Conservation (phyloP, 345 rosid species). For the Aegle marmelos region DNA sequence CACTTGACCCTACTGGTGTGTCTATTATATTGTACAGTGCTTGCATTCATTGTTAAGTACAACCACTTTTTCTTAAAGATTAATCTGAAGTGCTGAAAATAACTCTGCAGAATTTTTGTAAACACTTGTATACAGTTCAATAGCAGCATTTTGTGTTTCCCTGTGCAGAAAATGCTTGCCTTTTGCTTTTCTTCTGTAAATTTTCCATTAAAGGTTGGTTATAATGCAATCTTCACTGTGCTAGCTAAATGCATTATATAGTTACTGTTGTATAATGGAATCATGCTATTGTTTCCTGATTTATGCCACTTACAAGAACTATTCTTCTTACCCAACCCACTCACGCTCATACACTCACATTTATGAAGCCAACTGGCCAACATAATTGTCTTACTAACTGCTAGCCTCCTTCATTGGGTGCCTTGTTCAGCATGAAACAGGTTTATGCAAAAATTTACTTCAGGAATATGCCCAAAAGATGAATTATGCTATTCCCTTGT, state of each 20-base stretch:
- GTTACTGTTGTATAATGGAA: not conserved
- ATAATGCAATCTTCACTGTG: not conserved
- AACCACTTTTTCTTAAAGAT: not conserved
- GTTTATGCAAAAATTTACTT: constrained; percentile 84
- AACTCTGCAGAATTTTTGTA: not conserved
- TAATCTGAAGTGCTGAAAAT: not conserved
- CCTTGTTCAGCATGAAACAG: constrained; percentile 68
- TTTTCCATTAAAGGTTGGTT: not conserved
- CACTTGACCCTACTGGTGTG: not conserved
- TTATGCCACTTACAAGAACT: not conserved
- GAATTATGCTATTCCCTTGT: constrained; percentile 82
- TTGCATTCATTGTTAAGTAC: not conserved
- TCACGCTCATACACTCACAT: not conserved
- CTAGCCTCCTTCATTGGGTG: constrained; percentile 15
- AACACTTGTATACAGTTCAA: not conserved
- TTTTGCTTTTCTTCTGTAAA: not conserved
- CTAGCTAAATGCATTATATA: not conserved
- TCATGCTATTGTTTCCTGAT: not conserved
- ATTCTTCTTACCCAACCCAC: not conserved
- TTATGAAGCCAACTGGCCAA: not conserved
- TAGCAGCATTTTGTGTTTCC: not conserved
- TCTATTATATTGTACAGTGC: not conserved
- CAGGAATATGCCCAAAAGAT: constrained; percentile 95
- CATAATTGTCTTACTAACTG: not conserved
- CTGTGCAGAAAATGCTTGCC: not conserved